A percentile compares a stretch with the other conserved stretches of the same genome.
phyloP scores from a whole-genome alignment of 805 yeast species.

The Candida yuanshanica region DNA sequence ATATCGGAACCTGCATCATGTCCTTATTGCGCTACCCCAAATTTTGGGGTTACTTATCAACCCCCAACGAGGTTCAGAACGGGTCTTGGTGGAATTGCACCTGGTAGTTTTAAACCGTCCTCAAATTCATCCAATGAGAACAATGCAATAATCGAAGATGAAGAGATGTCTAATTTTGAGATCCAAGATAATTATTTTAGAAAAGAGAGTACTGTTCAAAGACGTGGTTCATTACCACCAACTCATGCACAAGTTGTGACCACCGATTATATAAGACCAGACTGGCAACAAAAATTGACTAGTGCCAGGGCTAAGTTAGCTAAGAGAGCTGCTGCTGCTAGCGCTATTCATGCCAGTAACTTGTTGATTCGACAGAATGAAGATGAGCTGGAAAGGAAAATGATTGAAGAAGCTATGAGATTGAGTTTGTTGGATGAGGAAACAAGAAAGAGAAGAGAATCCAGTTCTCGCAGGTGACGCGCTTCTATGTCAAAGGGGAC shows the following conservation, averaged over 20 bases:
- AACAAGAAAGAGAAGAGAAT: conserved; percentile 37
- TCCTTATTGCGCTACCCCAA: conserved; percentile 87
- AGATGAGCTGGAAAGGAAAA: conserved; percentile 57
- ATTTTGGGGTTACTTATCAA: conserved; percentile 80
- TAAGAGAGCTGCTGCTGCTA: conserved; percentile 87
- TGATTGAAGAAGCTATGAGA: conserved; percentile 81
- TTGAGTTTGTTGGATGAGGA: conserved; percentile 68
- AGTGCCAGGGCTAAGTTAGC: conserved; percentile 75
- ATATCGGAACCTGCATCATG: conserved; percentile 86
- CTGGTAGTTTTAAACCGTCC: conserved; percentile 33
- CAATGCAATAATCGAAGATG: conserved; percentile 9
- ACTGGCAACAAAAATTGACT: conserved; percentile 75
- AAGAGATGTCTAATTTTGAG: conserved; percentile 7
- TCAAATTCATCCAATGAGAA: conserved; percentile 1
- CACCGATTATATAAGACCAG: conserved; percentile 83
- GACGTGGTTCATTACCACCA: conserved; percentile 58
- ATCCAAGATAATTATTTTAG: conserved; percentile 13
- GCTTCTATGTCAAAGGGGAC: too few species aligned
- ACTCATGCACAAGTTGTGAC: conserved; percentile 67
- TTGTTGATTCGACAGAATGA: conserved; percentile 43
- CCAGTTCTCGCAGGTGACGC: conserved; percentile 8
- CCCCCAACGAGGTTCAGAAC: conserved; percentile 49
- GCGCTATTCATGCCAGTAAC: conserved; percentile 87
- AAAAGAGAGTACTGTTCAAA: conserved; percentile 11
- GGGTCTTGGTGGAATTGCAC: conserved; percentile 53